Conservation (phyloP, 2,329 filamentous ascomycete genomes). For the Talaromyces sp. region DNA sequence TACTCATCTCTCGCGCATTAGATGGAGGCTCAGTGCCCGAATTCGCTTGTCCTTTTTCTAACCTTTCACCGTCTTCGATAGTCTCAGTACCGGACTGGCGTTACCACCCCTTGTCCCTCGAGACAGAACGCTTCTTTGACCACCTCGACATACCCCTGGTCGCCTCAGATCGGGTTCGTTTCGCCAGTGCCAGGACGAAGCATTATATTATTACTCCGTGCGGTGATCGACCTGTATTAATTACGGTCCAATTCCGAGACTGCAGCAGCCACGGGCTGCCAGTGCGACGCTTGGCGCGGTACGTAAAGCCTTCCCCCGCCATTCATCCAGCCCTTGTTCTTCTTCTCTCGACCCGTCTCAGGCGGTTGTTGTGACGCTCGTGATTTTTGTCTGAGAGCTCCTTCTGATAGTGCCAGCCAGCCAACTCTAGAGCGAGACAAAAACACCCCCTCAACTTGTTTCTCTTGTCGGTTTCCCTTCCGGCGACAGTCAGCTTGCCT, state of each 20-base stretch:
- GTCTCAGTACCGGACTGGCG: background rate
- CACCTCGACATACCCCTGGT: background rate
- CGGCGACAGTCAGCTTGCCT: background rate
- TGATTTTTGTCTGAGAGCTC: background rate
- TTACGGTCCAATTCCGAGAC: background rate
- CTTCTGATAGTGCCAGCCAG: background rate
- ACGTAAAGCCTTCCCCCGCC: background rate
- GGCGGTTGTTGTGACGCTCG: background rate
- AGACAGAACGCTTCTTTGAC: background rate
- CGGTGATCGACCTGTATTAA: background rate
- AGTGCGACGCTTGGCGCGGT: background rate
- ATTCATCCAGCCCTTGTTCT: background rate
- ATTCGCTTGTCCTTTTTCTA: background rate
- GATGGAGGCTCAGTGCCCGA: background rate
- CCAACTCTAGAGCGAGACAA: background rate
- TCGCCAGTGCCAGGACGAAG: background rate
- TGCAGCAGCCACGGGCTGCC: background rate
- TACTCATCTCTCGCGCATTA: background rate
- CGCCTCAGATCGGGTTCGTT: too few relatives aligned
- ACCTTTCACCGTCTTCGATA: background rate
- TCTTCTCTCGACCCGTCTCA: background rate
- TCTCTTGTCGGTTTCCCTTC: background rate
- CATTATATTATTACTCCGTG: background rate
- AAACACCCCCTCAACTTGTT: background rate
- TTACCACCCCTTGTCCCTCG: background rate